phyloP scores from a whole-genome alignment of 2,329 filamentous ascomycete genomes.

The Cadophora gregata region DNA sequence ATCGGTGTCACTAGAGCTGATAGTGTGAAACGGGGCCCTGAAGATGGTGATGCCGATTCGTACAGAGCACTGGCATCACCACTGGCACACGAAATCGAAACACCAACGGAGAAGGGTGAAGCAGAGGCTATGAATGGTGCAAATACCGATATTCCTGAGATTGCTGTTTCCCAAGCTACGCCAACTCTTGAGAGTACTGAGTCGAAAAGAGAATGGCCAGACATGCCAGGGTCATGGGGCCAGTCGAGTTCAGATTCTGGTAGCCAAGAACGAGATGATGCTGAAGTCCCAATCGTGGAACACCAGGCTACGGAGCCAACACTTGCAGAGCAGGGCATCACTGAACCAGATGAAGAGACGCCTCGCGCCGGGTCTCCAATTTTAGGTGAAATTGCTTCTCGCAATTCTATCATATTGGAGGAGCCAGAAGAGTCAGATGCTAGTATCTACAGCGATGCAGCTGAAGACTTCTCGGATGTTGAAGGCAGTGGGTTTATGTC shows the following conservation, averaged over 20 bases:
- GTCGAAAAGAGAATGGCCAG: slow-evolving; percentile 43
- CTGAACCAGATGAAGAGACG: slow-evolving; percentile 28
- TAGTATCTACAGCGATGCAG: slow-evolving; percentile 77
- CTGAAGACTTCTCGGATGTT: slow-evolving; percentile 71
- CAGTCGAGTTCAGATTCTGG: slow-evolving; percentile 53
- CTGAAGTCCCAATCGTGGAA: slow-evolving; percentile 12
- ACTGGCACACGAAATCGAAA: slow-evolving; percentile 14
- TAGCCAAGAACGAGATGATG: slow-evolving; percentile 27
- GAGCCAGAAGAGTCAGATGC: slow-evolving; percentile 53
- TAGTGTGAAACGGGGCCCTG: slow-evolving; percentile 32
- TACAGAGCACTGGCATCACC: slow-evolving; percentile 29
- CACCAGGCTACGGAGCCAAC: slow-evolving; percentile 31
- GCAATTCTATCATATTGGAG: slow-evolving; percentile 46
- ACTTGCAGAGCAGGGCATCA: slow-evolving; percentile 33
- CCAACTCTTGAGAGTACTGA: slow-evolving; percentile 49
- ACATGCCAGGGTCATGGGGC: slow-evolving; percentile 62
- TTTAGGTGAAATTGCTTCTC: slow-evolving; percentile 38
- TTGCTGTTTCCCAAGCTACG: slow-evolving; percentile 54
- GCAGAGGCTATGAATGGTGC: slow-evolving; percentile 22
- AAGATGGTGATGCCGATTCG: slow-evolving; percentile 28
- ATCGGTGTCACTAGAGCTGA: slow-evolving; percentile 26
- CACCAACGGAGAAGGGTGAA: slow-evolving; percentile 14
- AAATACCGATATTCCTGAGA: slow-evolving; percentile 48
- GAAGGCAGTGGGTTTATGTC: slow-evolving; percentile 74
- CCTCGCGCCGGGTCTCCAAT: slow-evolving; percentile 23